These are phyloP conservation scores for Penicillium macrosclerotiorum DNA, from an alignment of 495 filamentous ascomycete genomes.

Conservation along the genomic window DNA sequence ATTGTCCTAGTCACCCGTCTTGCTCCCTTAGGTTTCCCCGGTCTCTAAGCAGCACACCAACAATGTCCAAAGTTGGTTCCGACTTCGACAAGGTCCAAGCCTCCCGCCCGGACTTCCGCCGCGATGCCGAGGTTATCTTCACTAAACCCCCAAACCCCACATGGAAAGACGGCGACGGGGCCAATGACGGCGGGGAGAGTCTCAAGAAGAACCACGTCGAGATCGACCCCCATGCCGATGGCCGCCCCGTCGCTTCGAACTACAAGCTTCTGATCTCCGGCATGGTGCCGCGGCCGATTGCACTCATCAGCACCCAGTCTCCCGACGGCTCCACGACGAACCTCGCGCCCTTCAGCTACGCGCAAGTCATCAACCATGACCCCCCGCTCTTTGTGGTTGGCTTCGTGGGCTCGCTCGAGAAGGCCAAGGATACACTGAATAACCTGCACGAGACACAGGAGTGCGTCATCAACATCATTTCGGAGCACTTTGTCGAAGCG, in stretches of 20 bases:
- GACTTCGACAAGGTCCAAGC: slow-evolving; percentile 79
- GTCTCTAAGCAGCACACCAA: slow-evolving; percentile 21
- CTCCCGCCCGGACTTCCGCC: slow-evolving; percentile 64
- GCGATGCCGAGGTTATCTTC: slow-evolving; percentile 50
- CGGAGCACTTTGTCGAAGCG: slow-evolving; percentile 81
- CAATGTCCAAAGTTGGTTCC: slow-evolving; percentile 27
- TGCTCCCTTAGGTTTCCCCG: not conserved
- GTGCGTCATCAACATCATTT: slow-evolving; percentile 82
- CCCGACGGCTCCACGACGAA: slow-evolving; percentile 64
- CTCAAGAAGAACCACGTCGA: slow-evolving; percentile 63
- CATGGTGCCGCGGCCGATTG: slow-evolving; percentile 79
- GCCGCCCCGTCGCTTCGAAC: slow-evolving; percentile 67
- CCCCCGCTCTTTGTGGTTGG: slow-evolving; percentile 88
- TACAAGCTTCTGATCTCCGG: slow-evolving; percentile 92
- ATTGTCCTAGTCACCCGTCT: not conserved
- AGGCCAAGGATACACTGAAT: slow-evolving; percentile 71
- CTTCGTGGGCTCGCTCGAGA: slow-evolving; percentile 51
- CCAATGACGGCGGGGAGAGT: slow-evolving; percentile 58
- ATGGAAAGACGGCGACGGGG: slow-evolving; percentile 79
- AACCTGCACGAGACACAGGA: slow-evolving; percentile 72
- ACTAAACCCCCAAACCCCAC: slow-evolving; percentile 70
- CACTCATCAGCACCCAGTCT: slow-evolving; percentile 58
- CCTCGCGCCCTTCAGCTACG: slow-evolving; percentile 85
- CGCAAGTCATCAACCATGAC: slow-evolving; percentile 80
- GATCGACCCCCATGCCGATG: slow-evolving; percentile 78